Percentiles rank a stretch among this genome's conserved stretches.
These are phyloP conservation scores for Trifolium pratense DNA, from an alignment of 306 rosid species.

Conservation along the genomic window DNA sequence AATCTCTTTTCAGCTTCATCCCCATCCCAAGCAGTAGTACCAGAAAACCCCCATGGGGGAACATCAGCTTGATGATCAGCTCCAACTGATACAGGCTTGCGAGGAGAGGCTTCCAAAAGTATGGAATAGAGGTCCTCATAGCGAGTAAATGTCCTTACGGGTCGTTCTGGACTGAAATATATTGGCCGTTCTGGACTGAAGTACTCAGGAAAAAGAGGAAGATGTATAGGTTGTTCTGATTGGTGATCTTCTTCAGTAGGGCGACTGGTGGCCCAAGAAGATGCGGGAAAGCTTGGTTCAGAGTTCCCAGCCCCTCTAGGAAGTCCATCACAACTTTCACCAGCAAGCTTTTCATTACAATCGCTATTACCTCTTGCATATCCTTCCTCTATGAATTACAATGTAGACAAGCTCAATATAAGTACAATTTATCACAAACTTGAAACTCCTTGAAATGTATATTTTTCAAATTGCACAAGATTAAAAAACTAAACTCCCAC, in stretches of 20 bases:
- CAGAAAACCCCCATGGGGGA: slow-evolving; percentile 58
- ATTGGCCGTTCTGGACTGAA: slow-evolving; percentile 61
- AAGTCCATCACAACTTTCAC: slow-evolving; percentile 52
- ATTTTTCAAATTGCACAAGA: neutral
- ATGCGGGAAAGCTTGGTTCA: slow-evolving; percentile 51
- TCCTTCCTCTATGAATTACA: slow-evolving; percentile 67
- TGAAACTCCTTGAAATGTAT: slow-evolving; percentile 23
- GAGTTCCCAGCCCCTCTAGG: slow-evolving; percentile 49
- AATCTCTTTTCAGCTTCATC: slow-evolving; percentile 52
- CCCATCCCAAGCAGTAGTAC: slow-evolving; percentile 15
- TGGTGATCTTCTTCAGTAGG: slow-evolving; percentile 50
- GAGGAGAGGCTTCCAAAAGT: slow-evolving; percentile 72
- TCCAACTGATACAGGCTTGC: slow-evolving; percentile 68
- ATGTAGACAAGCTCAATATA: slow-evolving; percentile 30
- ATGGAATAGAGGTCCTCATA: slow-evolving; percentile 69
- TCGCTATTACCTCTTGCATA: slow-evolving; percentile 46
- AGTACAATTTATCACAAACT: slow-evolving; percentile 24
- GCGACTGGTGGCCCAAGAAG: slow-evolving; percentile 59
- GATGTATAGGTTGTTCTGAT: slow-evolving; percentile 50
- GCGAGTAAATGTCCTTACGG: slow-evolving; percentile 60
- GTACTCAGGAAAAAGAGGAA: slow-evolving; percentile 58
- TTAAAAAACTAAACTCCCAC: slow-evolving; percentile 54
- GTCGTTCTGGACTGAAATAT: slow-evolving; percentile 60
- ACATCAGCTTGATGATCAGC: slow-evolving; percentile 73
- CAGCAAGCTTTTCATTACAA: slow-evolving; percentile 48